A percentile compares a stretch with the other conserved stretches of the same genome.
phyloP scores from a whole-genome alignment of 2,329 filamentous ascomycete genomes.

The Waltergamsia citrina region DNA sequence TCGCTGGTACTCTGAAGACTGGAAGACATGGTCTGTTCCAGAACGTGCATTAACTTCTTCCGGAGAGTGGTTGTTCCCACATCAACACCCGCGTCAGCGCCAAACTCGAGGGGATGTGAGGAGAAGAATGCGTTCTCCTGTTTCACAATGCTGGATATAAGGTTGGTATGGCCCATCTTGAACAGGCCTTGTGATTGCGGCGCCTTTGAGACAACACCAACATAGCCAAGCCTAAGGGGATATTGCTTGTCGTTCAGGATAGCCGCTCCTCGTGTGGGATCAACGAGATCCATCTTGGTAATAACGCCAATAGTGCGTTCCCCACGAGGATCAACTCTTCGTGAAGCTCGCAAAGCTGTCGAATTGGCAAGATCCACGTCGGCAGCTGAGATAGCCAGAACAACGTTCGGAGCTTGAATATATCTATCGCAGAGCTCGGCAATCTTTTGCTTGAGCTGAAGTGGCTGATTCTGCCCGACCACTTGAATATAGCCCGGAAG shows the following conservation, averaged over 20 bases:
- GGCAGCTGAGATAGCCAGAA: conserved; percentile 92
- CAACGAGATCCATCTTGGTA: conserved; percentile 97
- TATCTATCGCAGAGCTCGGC: conserved; percentile 96
- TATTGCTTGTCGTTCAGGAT: conserved; percentile 89
- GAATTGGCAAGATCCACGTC: conserved; percentile 98
- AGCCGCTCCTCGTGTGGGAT: conserved; percentile 64
- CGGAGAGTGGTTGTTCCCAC: conserved; percentile 81
- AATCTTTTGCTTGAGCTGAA: conserved; percentile 91
- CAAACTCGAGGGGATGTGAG: conserved; percentile 72
- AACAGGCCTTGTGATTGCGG: conserved; percentile 67
- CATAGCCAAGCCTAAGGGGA: conserved; percentile 87
- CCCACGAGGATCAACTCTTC: conserved; percentile 85
- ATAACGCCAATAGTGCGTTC: conserved; percentile 98
- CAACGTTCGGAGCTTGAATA: conserved; percentile 91
- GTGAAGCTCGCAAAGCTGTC: conserved; percentile 78
- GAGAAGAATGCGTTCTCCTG: conserved; percentile 87
- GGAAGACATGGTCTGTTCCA: conserved; percentile 94
- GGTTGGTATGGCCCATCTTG: conserved; percentile 67
- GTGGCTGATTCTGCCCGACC: conserved; percentile 79
- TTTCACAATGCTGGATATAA: conserved; percentile 71
- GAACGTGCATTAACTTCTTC: conserved; percentile 93
- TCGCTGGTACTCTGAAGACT: conserved; percentile 84
- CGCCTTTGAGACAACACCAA: conserved; percentile 83
- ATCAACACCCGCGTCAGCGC: conserved; percentile 58
- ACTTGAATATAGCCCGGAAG: conserved; percentile 97